Base-by-base conservation (phyloP, 139 green algal species). In the Chlorella ohadii region DNA sequence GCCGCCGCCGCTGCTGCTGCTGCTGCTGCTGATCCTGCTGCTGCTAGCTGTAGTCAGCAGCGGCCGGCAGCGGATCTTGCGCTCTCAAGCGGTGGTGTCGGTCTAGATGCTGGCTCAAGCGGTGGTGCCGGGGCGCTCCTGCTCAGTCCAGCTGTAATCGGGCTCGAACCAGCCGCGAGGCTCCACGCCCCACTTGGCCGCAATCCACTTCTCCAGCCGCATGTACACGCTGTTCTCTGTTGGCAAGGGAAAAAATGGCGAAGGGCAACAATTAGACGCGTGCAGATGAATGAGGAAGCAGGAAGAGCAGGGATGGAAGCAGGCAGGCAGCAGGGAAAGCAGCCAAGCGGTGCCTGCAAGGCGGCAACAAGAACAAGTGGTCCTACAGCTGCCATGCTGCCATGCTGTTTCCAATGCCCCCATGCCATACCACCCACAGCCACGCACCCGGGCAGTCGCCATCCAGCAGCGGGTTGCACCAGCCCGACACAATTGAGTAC, bases 401-500 rank as follows among this genome's bases (percentile, higher is more conserved):
- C 22, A 31, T 72, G 64, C 64, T 71, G 64, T 2, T n/a, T 28
- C 64, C 2, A 6, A 28, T 16, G n/a, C n/a, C 1, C 2, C 20
- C 59, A 16, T 67, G 61, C n/a, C 4, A 19, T 12, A 36, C 15
- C 28, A 36, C 28, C 28, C 64, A 34, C 63, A 3, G 4, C 13
- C 1, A 13, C 79, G 68, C 67, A 75, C 79, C 80, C 71, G 79
- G 70, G 33, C 87, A 85, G 3, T 64, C 82, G 27, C 79, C 59
- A 85, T 99, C 97, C 80, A 99, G 89, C 17, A 93, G 56, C 0
- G 78, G 72, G 91, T 99, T 99, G 92, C 95, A 98, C 78, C 90
- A 82, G 36, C 97, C 97, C 33, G 79, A 94, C 15, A 99, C 97
- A 70, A 99, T 99, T 89, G 91, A 96, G 91, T 99, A 99, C 89